Conservation (phyloP, 768 basidiomycete genomes). For the Asterophora parasitica region DNA sequence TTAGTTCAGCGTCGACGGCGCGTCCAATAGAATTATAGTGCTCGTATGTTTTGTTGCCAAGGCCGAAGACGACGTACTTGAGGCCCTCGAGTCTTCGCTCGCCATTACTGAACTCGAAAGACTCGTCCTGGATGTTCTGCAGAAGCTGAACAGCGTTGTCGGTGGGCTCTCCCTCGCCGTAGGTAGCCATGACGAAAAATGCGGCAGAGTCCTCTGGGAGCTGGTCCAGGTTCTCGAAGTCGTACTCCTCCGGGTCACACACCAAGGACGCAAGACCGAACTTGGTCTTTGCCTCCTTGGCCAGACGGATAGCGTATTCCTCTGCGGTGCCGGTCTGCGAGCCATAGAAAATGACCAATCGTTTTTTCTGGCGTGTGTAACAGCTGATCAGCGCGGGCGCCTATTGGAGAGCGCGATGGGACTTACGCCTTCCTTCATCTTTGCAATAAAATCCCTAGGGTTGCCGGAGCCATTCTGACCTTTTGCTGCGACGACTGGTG, state of each 20-base stretch:
- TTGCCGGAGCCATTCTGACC: slow-evolving; percentile 69
- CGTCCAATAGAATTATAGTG: slow-evolving; percentile 92
- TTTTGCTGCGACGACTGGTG: slow-evolving; percentile 39
- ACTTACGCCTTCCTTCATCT: slow-evolving; percentile 91
- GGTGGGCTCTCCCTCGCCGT: slow-evolving; percentile 98
- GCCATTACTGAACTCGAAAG: slow-evolving; percentile 83
- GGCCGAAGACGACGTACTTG: slow-evolving; percentile 92
- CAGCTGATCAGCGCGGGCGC: slow-evolving; percentile 2
- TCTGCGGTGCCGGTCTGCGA: slow-evolving; percentile 99
- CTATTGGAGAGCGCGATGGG: neutral
- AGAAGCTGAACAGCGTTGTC: slow-evolving; percentile 95
- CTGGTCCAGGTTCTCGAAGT: slow-evolving; percentile 93
- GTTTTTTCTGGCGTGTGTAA: slow-evolving; percentile 71
- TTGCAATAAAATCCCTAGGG: slow-evolving; percentile 90
- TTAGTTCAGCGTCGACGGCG: slow-evolving; percentile 67
- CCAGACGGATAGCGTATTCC: slow-evolving; percentile 95
- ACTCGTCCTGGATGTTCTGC: slow-evolving; percentile 85
- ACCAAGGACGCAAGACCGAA: slow-evolving; percentile 95
- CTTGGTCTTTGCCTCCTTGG: slow-evolving; percentile 96
- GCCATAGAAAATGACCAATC: slow-evolving; percentile 94
- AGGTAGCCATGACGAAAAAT: slow-evolving; percentile 96
- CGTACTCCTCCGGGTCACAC: slow-evolving; percentile 98
- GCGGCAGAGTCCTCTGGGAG: slow-evolving; percentile 83
- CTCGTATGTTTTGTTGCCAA: slow-evolving; percentile 93
- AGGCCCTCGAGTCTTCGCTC: slow-evolving; percentile 72